Base-by-base conservation (phyloP, 495 filamentous ascomycete species). In the Cryomyces minteri region DNA sequence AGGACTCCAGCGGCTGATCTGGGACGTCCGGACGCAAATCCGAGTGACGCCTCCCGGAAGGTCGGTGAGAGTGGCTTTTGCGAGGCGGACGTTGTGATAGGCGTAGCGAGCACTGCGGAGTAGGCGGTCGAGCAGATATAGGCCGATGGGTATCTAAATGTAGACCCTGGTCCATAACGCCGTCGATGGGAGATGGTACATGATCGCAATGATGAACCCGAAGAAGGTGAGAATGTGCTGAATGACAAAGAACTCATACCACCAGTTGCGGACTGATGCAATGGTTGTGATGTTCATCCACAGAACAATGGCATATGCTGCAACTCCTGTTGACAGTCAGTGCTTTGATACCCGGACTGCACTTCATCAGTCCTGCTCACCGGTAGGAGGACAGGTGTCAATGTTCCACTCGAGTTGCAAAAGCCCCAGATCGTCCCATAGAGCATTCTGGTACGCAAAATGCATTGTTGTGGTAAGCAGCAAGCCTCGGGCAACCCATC, bases 401-500 rank as follows among this genome's bases (percentile, higher is more conserved):
- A 43, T 53, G 10, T 44, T 12, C 47, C 47, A 49, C 43, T 53
- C 47, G 7, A 50, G 38, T 32, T 46, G n/a, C 43, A 53, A 43
- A 3, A 50, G 33, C 31, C 50, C 50, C 29, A 32, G 48, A 32
- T 41, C 6, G 28, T 45, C 53, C 50, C 49, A 49, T 43, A 25
- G 18, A 25, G 18, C 18, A 25, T 25, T 25, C 2, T 25, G 18
- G 18, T 25, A 25, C 2, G 18, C 41, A 43, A 53, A 53, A 34
- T 54, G 51, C 14, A 54, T 46, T n/a, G 49, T 34, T 4, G 44
- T 48, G 4, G 48, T 31, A 8, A 54, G 29, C 9, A 54, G 43
- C 48, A 54, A 41, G 32, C 51, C 33, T 34, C 52, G 39, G 6
- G 52, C 50, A 31, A 52, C 34, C 52, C 52, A 55, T 9, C 52